phyloP scores from a whole-genome alignment of 331 rosid genomes.

The Arachis monticola region DNA sequence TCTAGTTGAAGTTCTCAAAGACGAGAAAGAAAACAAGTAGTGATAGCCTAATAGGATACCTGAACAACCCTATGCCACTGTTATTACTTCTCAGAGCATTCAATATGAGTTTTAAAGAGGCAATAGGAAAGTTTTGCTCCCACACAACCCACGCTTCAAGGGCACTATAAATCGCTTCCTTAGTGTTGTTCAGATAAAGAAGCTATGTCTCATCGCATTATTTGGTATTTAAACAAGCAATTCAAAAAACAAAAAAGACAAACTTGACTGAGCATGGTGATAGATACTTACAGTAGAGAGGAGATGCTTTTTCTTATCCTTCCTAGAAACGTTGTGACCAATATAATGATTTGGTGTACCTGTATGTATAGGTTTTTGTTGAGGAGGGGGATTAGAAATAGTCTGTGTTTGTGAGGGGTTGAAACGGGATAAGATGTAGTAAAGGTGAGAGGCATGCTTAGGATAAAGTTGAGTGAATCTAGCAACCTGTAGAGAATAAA shows the following conservation, averaged over 20 bases:
- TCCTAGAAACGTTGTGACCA: too few species aligned
- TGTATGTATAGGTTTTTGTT: background rate
- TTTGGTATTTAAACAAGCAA: background rate
- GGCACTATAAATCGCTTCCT: slow-evolving; percentile 83
- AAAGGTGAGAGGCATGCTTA: background rate
- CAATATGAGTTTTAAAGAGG: slow-evolving; percentile 60
- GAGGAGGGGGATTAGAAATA: background rate
- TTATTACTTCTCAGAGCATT: slow-evolving; percentile 75
- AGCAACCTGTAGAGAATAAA: background rate
- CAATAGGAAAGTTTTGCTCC: slow-evolving; percentile 83
- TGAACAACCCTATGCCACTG: slow-evolving; percentile 94
- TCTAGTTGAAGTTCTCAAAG: background rate
- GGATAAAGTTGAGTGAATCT: too few species aligned
- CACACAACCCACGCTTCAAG: slow-evolving; percentile 97
- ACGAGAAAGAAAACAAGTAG: background rate
- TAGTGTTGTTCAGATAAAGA: slow-evolving; percentile 39
- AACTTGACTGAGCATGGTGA: background rate
- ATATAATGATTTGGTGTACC: slow-evolving; percentile 14
- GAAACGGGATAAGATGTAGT: slow-evolving; percentile 13
- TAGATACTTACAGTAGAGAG: slow-evolving; percentile 43
- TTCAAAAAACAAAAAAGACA: background rate
- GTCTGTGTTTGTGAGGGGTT: background rate
- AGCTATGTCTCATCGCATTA: too few species aligned
- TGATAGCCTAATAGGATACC: slow-evolving; percentile 43
- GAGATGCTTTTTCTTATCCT: slow-evolving; percentile 36